Conservation (phyloP, 139 green algal genomes). For the Chlorella sorokiniana region DNA sequence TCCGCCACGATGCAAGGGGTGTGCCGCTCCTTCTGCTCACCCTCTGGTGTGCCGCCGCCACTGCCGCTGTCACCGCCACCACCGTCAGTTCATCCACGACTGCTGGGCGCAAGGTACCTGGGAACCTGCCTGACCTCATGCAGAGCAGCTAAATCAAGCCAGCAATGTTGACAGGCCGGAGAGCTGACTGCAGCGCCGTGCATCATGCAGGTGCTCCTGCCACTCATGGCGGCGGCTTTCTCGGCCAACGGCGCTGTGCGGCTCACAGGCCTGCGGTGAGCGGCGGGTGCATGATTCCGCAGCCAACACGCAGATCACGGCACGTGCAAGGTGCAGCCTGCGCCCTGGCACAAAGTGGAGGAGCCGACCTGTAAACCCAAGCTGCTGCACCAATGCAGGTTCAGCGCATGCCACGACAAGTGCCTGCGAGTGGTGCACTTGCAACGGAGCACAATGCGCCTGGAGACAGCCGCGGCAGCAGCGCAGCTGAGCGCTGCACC, state of each 20-base stretch:
- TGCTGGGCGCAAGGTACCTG: no score
- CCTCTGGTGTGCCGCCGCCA: no score
- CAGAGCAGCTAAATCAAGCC: no score
- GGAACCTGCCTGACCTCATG: no score
- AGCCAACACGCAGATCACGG: neutral
- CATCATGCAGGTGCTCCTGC: neutral
- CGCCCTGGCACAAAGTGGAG: neutral
- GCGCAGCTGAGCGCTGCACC: neutral
- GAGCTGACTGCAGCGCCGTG: no score
- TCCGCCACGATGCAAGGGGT: no score
- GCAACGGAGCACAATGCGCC: neutral
- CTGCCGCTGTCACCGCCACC: no score
- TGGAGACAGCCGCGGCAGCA: neutral
- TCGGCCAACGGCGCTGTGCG: neutral
- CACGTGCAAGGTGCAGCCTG: neutral
- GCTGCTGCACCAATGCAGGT: neutral
- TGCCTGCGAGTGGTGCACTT: neutral
- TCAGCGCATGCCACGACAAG: neutral
- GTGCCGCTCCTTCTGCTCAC: no score
- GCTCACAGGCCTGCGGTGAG: conserved; percentile 6
- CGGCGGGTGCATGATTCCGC: neutral
- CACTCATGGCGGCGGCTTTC: neutral
- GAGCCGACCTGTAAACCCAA: neutral
- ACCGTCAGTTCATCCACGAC: no score
- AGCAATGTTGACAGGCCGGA: no score